These are phyloP conservation scores for Porcisia deanei DNA, from an alignment of 208 protist species.

Conservation along the genomic window DNA sequence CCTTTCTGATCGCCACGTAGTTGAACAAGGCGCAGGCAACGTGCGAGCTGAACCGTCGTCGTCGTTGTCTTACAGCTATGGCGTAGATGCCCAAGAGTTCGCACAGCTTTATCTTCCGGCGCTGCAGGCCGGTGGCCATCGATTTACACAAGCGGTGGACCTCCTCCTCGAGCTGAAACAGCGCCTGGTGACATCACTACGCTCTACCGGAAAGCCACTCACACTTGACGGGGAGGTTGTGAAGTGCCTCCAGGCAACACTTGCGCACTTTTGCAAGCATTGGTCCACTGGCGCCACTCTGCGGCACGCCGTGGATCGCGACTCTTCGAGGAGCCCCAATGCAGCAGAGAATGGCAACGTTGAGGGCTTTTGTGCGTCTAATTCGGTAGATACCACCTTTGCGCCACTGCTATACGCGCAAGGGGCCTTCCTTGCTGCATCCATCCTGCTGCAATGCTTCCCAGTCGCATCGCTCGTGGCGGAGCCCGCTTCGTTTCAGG, in stretches of 20 bases:
- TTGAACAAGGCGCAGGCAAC: background rate
- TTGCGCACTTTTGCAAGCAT: conserved; percentile 23
- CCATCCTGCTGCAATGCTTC: conserved; percentile 20
- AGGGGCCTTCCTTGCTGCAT: conserved; percentile 21
- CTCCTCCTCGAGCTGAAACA: conserved; percentile 18
- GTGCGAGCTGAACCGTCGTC: background rate
- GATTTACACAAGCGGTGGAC: conserved; percentile 10
- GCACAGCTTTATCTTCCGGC: background rate
- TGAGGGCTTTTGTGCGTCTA: background rate
- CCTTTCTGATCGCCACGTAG: background rate
- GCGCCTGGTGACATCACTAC: conserved; percentile 4
- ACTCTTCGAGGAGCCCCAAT: background rate
- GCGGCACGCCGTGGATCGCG: conserved; percentile 14
- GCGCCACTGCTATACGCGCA: conserved; percentile 26
- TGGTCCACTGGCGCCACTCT: conserved; percentile 27
- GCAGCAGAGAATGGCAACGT: background rate
- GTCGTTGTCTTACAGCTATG: background rate
- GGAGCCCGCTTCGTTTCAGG: conserved; percentile 19
- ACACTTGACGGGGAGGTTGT: conserved; percentile 1
- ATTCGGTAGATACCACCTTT: background rate
- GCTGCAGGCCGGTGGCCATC: conserved; percentile 16
- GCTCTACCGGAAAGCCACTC: background rate
- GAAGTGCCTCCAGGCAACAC: conserved; percentile 21
- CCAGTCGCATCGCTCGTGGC: conserved; percentile 14
- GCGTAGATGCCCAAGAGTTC: conserved; percentile 11